phyloP scores from a whole-genome alignment of 2,329 filamentous ascomycete species.

The Hymenoscyphus occultus region DNA sequence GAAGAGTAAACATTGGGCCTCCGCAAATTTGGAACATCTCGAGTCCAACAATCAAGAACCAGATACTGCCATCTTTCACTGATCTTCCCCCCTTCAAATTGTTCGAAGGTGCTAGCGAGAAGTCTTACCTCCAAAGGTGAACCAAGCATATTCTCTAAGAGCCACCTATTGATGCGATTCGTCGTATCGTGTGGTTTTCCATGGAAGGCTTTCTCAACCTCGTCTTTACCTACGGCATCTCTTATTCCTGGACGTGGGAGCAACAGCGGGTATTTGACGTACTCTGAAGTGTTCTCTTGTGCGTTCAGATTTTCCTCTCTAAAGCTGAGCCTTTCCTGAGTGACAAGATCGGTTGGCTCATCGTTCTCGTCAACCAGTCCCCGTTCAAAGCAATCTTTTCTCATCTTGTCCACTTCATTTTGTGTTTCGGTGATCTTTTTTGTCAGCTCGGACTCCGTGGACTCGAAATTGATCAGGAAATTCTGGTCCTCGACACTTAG shows the following conservation, averaged over 20 bases:
- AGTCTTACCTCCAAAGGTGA: conserved; percentile 27
- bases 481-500: conserved; percentile 19
- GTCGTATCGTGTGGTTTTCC: conserved; percentile 8
- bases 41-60: conserved; percentile 26
- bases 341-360: conserved; percentile 20
- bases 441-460: conserved; percentile 9
- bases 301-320: conserved; percentile 9
- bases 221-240: neutral
- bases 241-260: conserved; percentile 16
- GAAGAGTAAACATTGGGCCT: neutral
- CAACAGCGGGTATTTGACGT: conserved; percentile 22
- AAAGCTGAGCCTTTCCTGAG: conserved; percentile 12
- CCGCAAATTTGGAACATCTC: conserved; percentile 15
- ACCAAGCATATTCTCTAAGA: conserved; percentile 20
- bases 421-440: conserved; percentile 15
- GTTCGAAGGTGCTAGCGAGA: conserved; percentile 22
- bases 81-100: neutral
- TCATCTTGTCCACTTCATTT: conserved; percentile 15
- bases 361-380: conserved; percentile 28
- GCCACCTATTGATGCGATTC: conserved; percentile 26
- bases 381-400: conserved; percentile 17
- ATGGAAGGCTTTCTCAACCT: neutral
- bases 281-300: conserved; percentile 20
- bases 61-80: conserved; percentile 18
- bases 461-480: conserved; percentile 23